These are phyloP conservation scores for Wallacemonas sp. DNA, from an alignment of 208 protist species.

Conservation along the genomic window DNA sequence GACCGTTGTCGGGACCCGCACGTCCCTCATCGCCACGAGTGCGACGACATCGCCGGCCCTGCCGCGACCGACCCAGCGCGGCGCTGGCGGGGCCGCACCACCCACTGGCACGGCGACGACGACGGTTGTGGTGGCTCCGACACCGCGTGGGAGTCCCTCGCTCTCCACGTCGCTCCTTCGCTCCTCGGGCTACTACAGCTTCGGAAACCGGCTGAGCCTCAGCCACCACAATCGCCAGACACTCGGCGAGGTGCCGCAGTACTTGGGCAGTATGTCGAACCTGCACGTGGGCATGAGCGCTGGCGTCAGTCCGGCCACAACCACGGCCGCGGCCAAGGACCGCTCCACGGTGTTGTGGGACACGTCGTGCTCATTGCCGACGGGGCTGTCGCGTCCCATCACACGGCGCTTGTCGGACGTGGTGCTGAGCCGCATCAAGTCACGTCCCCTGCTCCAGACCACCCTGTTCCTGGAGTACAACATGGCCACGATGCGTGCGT, in stretches of 20 bases:
- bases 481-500: conserved; percentile 15
- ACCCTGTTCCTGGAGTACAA: conserved; percentile 62
- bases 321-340: too few species aligned
- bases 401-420: conserved; percentile 26
- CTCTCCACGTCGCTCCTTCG: conserved; percentile 36
- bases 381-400: not conserved
- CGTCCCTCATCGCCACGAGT: not conserved
- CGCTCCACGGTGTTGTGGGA: not conserved
- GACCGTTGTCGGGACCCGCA: not conserved
- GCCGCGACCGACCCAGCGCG: not conserved
- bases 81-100: too few species aligned
- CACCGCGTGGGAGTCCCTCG: conserved; percentile 17
- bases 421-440: conserved; percentile 40
- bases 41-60: not conserved
- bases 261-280: conserved; percentile 36
- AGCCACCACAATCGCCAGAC: conserved; percentile 54
- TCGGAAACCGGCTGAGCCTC: conserved; percentile 46
- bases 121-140: not conserved
- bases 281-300: not conserved
- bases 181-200: conserved; percentile 74
- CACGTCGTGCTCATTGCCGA: not conserved
- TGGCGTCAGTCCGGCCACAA: too few species aligned
- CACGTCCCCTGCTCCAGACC: conserved; percentile 54
- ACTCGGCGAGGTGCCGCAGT: conserved; percentile 33
- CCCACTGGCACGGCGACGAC: too few species aligned